These are phyloP conservation scores for Mucor racemosus DNA, from an alignment of 371 early-diverging fungal genomes.

Conservation along the genomic window DNA sequence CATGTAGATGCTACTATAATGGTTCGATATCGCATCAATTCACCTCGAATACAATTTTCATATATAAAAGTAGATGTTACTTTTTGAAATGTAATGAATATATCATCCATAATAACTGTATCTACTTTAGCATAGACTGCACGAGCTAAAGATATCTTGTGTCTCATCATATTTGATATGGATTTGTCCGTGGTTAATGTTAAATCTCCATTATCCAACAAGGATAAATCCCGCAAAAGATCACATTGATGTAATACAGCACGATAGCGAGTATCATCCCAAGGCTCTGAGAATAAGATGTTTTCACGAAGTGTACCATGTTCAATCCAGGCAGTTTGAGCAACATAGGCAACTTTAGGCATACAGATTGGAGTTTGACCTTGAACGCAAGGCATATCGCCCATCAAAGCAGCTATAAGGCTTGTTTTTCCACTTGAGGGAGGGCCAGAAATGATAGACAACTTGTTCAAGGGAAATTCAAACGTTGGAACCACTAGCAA, in stretches of 20 bases:
- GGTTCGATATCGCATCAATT: conserved; percentile 75
- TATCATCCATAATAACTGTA: conserved; percentile 73
- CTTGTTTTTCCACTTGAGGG: conserved; percentile 71
- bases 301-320: conserved; percentile 82
- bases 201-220: conserved; percentile 78
- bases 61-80: conserved; percentile 70
- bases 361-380: conserved; percentile 42
- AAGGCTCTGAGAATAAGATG: conserved; percentile 79
- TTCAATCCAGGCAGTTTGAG: conserved; percentile 84
- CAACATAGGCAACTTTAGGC: conserved; percentile 71
- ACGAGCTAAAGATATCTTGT: conserved; percentile 75
- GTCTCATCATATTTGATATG: conserved; percentile 64
- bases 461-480: conserved; percentile 59
- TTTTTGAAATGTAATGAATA: conserved; percentile 63
- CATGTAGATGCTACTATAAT: conserved; percentile 80
- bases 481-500: conserved; percentile 32
- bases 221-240: conserved; percentile 75
- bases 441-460: conserved; percentile 67
- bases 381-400: conserved; percentile 57
- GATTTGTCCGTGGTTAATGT: conserved; percentile 47
- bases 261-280: conserved; percentile 67
- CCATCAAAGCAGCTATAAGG: conserved; percentile 70
- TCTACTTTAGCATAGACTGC: conserved; percentile 74
- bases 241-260: conserved; percentile 71
- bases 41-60: conserved; percentile 66